Evolutionary conservation across 1,284 basidiomycete species (phyloP).

Genomic region (Rhodotorula glutinis): DNA sequence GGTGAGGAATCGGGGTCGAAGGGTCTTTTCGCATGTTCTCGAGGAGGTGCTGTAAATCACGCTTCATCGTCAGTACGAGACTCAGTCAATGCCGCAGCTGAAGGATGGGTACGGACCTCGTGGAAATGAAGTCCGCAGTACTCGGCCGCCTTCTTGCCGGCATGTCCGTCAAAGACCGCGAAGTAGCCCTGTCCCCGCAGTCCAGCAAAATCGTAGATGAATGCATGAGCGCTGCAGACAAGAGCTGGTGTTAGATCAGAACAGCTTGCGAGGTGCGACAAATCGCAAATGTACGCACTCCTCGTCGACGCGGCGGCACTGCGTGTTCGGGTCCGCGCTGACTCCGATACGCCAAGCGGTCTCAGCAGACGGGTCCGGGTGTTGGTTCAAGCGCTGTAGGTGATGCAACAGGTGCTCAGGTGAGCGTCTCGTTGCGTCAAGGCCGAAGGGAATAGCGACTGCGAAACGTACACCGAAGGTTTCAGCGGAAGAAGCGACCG

Average conservation of each 20-base stretch:
- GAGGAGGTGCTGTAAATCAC: conserved; percentile 33
- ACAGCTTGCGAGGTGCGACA: fast-evolving
- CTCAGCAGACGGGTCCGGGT: background rate
- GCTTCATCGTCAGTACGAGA: background rate
- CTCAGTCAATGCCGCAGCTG: background rate
- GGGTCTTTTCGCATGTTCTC: conserved; percentile 53
- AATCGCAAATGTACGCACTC: conserved; percentile 52
- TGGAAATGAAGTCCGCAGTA: conserved; percentile 98
- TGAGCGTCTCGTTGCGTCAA: background rate
- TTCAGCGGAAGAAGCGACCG: conserved; percentile 19
- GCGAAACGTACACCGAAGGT: conserved; percentile 23
- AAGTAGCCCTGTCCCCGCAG: conserved; percentile 95
- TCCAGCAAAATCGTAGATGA: conserved; percentile 86
- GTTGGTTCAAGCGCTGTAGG: conserved; percentile 48
- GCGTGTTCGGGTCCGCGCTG: conserved; percentile 75
- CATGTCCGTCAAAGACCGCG: conserved; percentile 97
- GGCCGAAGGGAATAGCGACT: too few relatives aligned
- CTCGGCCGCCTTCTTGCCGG: conserved; percentile 96
- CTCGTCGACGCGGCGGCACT: conserved; percentile 86
- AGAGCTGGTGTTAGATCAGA: fast-evolving
- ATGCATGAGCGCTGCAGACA: conserved; percentile 67
- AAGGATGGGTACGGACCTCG: conserved; percentile 60
- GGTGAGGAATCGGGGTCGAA: conserved; percentile 70
- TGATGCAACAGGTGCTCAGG: background rate
- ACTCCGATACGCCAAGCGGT: conserved; percentile 62